Base-by-base conservation (phyloP, 2,329 filamentous ascomycete genomes). In the Pestalotiopsis fici region DNA sequence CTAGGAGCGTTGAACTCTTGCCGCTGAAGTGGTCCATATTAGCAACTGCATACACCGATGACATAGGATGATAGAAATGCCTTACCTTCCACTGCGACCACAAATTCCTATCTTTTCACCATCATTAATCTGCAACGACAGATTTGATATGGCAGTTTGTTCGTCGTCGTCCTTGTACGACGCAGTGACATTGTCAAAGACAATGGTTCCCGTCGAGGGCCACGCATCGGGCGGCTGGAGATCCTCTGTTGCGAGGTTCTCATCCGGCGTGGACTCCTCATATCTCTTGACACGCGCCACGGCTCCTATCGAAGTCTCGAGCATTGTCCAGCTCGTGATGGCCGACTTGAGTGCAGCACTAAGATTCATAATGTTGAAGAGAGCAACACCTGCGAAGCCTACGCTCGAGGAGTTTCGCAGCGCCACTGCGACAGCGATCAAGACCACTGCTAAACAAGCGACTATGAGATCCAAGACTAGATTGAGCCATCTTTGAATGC, bases 1-100 rank as follows among this genome's bases (percentile, higher is more conserved):
- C 75, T 13, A 83, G 74, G 3, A 84, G 73, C 3, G 80, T 68
- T 0, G 81, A 81, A 0, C 82, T 84, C 71, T 85, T 85, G 0
- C 83, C 83, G 64, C 82, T 78, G 11, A 56, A 56, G n/a, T 2
- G 7, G 6, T 6, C 6, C n/a, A 35, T 35, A 35, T 60, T 7
- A 66, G 57, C 18, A 9, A 25, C 13, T 21, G 37, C 4, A n/a
- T 21, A 9, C 27, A n/a, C n/a, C 12, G 2, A n/a, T 65, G 31
- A 9, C 37, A 12, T 13, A 11, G 21, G 31, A 11, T 18, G 15
- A n/a, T 9, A 54, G 18, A 13, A 13, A 25, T 18, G 5, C 6
- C 31, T 50, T 37, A 66, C 64, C 71, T 74, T 56, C 80, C 79
- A 7, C 75, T 82, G 3, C 79, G 72, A 1, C 80, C 79, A 21